Conservation (phyloP, 805 yeast genomes). For the Wickerhamomyces bovis region DNA sequence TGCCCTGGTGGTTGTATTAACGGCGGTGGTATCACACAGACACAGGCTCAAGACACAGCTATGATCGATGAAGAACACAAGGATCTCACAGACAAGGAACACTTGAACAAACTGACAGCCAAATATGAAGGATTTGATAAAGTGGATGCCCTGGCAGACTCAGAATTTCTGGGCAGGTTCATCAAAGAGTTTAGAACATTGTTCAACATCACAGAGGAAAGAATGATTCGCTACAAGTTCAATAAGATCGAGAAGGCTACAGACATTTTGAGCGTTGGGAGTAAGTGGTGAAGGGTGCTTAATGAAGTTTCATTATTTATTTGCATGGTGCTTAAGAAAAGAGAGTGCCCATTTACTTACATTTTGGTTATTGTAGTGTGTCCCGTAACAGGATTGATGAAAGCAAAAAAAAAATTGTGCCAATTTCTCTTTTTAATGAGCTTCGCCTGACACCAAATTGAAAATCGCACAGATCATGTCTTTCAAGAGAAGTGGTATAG, state of each 20-base stretch:
- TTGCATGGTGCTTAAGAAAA: not conserved
- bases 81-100: constrained; percentile 9
- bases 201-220: constrained; percentile 26
- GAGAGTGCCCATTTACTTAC: not conserved
- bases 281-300: constrained; percentile 40
- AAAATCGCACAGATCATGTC: not conserved
- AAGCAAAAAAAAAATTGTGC: not conserved
- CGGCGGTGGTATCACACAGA: constrained; percentile 78
- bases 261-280: constrained; percentile 46
- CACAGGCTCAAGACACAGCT: constrained; percentile 1
- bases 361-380: not conserved
- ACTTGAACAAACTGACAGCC: constrained; percentile 25
- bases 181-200: constrained; percentile 26
- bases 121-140: constrained; percentile 25
- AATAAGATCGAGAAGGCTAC: constrained; percentile 46
- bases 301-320: not conserved
- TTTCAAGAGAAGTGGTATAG: not conserved
- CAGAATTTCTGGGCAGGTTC: constrained; percentile 26
- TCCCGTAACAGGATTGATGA: not conserved
- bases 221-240: constrained; percentile 43
- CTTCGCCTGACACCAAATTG: not conserved
- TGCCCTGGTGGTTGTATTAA: constrained; percentile 97
- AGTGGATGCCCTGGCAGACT: constrained; percentile 24
- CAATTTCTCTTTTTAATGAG: not conserved
- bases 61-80: not conserved